Base-by-base conservation (phyloP, 345 rosid species). In the Pistacia integerrima region DNA sequence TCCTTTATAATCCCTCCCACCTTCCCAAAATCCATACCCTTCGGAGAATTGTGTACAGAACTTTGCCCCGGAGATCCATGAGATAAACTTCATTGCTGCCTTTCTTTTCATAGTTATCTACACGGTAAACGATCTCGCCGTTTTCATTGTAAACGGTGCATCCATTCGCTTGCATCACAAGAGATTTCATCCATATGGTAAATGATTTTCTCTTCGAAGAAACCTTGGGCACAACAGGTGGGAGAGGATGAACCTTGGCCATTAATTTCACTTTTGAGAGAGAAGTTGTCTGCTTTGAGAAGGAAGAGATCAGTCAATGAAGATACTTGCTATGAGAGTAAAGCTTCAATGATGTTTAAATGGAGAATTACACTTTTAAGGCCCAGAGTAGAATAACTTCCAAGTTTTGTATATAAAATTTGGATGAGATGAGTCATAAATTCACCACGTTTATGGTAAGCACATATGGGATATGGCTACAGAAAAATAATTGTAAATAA, bases 101-200 rank as follows among this genome's bases (percentile, higher is more conserved):
- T 56, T 85, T 90, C 57, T 69, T 73, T 6, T 88, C 92, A 38
- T 90, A 90, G 70, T 88, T 90, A 64, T 90, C 94, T 7, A 90
- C 84, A 5, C 94, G 85, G 68, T 83, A 90, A 17, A 76, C 85
- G 22, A 90, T 82, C 3, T 84, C 88, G 0, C 94, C 92, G 13
- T 76, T 83, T 62, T 85, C 74, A 68, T 88, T 82, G 57, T 72
- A 90, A 74, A 88, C 90, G 5, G 94, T 90, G 87, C 89, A 88
- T 36, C 94, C 94, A 59, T 90, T 87, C 60, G 82, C 79, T 60
- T 87, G 86, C 83, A 84, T 84, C 73, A 90, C 85, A 20, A 90
- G 74, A 30, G 94, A 90, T 74, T 88, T 90, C 94, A 90, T 90
- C 94, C 94, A 90, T 57, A 90, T 66, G 46, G 94, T 90, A 77